Conservation (phyloP, 2,329 filamentous ascomycete species). For the Penicillium sp. region DNA sequence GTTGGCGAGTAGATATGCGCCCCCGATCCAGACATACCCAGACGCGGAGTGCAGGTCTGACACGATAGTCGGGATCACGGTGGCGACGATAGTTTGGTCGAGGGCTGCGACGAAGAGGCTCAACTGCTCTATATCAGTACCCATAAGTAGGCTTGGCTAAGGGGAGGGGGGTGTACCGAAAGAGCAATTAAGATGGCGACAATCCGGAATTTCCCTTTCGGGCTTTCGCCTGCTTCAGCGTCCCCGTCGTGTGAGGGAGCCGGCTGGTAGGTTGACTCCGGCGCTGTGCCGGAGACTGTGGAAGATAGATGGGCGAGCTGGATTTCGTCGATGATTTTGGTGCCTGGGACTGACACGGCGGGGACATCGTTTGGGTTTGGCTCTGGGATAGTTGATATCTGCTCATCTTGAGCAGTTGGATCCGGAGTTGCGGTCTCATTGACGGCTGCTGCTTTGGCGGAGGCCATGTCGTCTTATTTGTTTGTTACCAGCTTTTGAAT, state of each 20-base stretch:
- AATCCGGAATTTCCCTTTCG: slow-evolving; percentile 2
- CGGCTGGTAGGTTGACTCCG: background rate
- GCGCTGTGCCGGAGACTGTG: slow-evolving; percentile 20
- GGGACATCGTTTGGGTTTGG: too few relatives aligned
- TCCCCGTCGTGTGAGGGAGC: background rate
- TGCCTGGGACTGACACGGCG: background rate
- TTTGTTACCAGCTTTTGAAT: too few relatives aligned
- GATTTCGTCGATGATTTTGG: slow-evolving; percentile 2
- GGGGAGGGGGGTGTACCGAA: background rate
- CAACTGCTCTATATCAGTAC: slow-evolving; percentile 17
- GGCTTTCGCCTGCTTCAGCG: background rate
- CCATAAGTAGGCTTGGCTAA: too few relatives aligned
- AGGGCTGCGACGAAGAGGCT: slow-evolving; percentile 34
- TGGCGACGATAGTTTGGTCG: slow-evolving; percentile 56
- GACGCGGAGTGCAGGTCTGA: slow-evolving; percentile 61
- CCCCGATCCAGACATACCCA: slow-evolving; percentile 76
- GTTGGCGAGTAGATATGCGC: slow-evolving; percentile 66
- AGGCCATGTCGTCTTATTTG: background rate
- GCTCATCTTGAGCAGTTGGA: background rate
- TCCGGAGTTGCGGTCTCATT: background rate
- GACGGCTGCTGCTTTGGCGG: background rate
- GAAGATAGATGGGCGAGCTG: slow-evolving; percentile 21
- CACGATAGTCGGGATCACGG: slow-evolving; percentile 58
- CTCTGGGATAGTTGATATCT: background rate
- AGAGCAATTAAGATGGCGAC: slow-evolving; percentile 10